Percentiles rank a stretch among this genome's conserved stretches.
phyloP scores from a whole-genome alignment of 768 basidiomycete genomes.

The Auriculariales sp. region DNA sequence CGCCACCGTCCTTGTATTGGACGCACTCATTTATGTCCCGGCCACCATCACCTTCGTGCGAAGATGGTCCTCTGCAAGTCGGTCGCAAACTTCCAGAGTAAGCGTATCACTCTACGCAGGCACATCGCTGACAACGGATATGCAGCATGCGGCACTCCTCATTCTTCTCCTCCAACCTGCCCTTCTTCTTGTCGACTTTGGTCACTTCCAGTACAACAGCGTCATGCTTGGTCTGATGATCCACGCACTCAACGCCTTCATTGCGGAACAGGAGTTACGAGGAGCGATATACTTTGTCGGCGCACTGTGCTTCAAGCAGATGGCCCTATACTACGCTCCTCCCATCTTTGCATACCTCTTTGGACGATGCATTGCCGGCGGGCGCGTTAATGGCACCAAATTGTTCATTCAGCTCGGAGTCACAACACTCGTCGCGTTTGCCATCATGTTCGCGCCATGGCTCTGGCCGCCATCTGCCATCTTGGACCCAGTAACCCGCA shows the following conservation, averaged over 20 bases:
- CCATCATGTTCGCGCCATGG: constrained; percentile 66
- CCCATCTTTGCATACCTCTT: constrained; percentile 83
- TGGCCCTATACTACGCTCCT: constrained; percentile 89
- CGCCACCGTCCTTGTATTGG: constrained; percentile 50
- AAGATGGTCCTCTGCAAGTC: constrained; percentile 49
- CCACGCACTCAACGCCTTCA: constrained; percentile 55
- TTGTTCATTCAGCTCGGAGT: constrained; percentile 55
- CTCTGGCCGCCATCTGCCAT: constrained; percentile 46
- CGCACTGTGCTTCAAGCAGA: constrained; percentile 89
- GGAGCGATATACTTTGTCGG: constrained; percentile 72
- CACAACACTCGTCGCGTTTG: constrained; percentile 47
- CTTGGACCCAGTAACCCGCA: constrained; percentile 55
- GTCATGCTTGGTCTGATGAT: constrained; percentile 80
- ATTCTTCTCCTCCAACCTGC: constrained; percentile 73
- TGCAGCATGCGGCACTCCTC: constrained; percentile 50
- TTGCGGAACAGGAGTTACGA: constrained; percentile 48
- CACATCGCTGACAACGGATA: not conserved
- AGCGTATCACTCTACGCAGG: constrained; percentile 6
- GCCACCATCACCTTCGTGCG: constrained; percentile 52
- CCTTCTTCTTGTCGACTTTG: constrained; percentile 73
- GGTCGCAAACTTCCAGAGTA: constrained; percentile 72
- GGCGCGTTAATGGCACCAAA: constrained; percentile 28
- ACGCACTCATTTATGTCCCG: constrained; percentile 59
- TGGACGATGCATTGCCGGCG: constrained; percentile 78
- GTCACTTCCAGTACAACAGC: constrained; percentile 93